Evolutionary conservation across 2,329 filamentous ascomycete genomes (phyloP).

Genomic region (Sporothrix humicola): DNA sequence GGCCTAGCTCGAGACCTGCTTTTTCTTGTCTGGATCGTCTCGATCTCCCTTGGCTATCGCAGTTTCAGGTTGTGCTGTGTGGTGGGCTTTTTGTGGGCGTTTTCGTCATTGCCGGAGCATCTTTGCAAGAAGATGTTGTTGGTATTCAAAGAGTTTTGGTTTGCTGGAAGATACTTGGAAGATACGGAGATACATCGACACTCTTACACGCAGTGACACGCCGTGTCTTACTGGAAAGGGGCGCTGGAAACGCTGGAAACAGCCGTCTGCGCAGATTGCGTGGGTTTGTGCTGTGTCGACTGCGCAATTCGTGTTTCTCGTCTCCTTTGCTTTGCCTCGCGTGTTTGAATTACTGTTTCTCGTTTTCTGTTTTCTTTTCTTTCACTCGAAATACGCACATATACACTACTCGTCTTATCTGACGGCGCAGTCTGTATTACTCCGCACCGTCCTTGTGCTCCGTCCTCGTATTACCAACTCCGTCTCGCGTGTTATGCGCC

Average conservation of each 20-base stretch:
- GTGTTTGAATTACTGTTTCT: neutral
- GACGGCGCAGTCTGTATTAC: neutral
- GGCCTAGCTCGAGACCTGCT: constrained; percentile 13
- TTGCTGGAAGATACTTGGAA: too few relatives aligned
- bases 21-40: neutral
- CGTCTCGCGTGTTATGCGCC: neutral
- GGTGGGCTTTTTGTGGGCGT: too few relatives aligned
- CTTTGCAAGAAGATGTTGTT: too few relatives aligned
- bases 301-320: neutral
- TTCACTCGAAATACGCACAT: too few relatives aligned
- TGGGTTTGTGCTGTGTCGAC: neutral
- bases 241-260: constrained; percentile 10
- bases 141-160: too few relatives aligned
- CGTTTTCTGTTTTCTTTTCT: neutral
- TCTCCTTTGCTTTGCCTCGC: neutral
- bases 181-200: too few relatives aligned
- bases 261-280: neutral
- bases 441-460: constrained; percentile 2
- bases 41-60: constrained; percentile 18
- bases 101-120: too few relatives aligned
- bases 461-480: constrained; percentile 14
- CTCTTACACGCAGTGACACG: neutral
- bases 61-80: constrained; percentile 6
- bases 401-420: neutral
- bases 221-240: neutral